Conservation (phyloP, 371 early-diverging fungal species). For the Nosema muscidifuracis region DNA sequence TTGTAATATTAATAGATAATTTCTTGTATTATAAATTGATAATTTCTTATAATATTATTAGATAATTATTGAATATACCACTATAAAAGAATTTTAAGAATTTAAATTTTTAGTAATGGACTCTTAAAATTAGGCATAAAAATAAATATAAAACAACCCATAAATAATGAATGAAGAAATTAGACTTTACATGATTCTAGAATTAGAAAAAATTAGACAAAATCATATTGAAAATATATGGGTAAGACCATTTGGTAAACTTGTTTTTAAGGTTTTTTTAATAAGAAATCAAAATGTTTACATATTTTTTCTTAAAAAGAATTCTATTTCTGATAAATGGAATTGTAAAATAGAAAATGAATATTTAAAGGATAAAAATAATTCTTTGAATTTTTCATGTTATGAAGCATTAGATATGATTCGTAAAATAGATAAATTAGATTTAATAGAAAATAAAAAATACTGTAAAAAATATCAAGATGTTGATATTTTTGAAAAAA, state of each 20-base stretch:
- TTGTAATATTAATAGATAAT: too few species aligned
- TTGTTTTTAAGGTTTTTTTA: background rate
- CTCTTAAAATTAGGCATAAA: too few species aligned
- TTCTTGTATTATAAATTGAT: too few species aligned
- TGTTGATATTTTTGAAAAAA: too few species aligned
- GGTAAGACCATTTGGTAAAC: background rate
- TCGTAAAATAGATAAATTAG: background rate
- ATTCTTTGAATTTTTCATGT: background rate
- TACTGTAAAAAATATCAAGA: too few species aligned
- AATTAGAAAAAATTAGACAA: conserved; percentile 5
- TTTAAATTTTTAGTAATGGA: too few species aligned
- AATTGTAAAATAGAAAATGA: background rate
- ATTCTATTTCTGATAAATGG: background rate
- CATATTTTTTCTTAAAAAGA: background rate
- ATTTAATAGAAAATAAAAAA: too few species aligned
- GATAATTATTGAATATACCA: too few species aligned
- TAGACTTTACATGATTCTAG: conserved; percentile 1
- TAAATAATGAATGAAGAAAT: background rate
- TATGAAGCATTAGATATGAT: background rate
- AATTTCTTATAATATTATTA: too few species aligned
- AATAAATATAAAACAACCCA: background rate
- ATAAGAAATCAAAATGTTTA: background rate
- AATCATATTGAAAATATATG: background rate
- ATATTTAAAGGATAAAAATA: too few species aligned
- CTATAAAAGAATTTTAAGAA: too few species aligned